Conservation (phyloP, 495 filamentous ascomycete genomes). For the Aspergillus sclerotioniger region DNA sequence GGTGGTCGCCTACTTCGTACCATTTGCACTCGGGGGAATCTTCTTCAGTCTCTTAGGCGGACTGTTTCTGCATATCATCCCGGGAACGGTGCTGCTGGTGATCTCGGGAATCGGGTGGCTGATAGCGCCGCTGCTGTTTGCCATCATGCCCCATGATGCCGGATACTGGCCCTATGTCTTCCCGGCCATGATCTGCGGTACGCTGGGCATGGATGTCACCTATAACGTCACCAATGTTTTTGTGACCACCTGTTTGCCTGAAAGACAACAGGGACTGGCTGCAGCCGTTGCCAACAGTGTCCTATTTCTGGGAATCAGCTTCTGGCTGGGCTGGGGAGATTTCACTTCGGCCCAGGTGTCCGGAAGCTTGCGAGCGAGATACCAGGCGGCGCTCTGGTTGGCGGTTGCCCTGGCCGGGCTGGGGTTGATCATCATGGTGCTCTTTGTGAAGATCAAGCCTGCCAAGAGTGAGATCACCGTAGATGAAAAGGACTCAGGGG, state of each 20-base stretch:
- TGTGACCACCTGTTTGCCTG: constrained; percentile 72
- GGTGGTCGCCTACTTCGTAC: constrained; percentile 75
- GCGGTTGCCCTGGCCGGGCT: constrained; percentile 55
- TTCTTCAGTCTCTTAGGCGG: constrained; percentile 70
- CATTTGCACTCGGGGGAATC: constrained; percentile 73
- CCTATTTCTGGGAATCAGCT: constrained; percentile 78
- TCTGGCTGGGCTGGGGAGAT: constrained; percentile 76
- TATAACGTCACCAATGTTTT: constrained; percentile 85
- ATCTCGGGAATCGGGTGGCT: constrained; percentile 66
- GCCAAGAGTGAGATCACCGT: constrained; percentile 68
- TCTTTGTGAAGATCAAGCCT: constrained; percentile 63
- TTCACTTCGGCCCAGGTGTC: constrained; percentile 52
- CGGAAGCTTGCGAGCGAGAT: constrained; percentile 47
- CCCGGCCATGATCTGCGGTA: constrained; percentile 78
- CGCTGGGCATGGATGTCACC: constrained; percentile 78
- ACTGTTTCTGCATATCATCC: constrained; percentile 71
- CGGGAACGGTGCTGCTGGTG: constrained; percentile 67
- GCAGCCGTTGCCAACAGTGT: constrained; percentile 67
- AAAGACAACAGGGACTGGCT: constrained; percentile 69
- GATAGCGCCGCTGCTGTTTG: constrained; percentile 66
- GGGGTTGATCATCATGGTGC: constrained; percentile 54
- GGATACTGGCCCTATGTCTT: constrained; percentile 75
- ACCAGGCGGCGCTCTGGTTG: constrained; percentile 68
- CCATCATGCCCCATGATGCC: constrained; percentile 60
- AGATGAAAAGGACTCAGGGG: constrained; percentile 54